Evolutionary conservation across 495 filamentous ascomycete species (phyloP).

Genomic region (Penicilliopsis zonata): DNA sequence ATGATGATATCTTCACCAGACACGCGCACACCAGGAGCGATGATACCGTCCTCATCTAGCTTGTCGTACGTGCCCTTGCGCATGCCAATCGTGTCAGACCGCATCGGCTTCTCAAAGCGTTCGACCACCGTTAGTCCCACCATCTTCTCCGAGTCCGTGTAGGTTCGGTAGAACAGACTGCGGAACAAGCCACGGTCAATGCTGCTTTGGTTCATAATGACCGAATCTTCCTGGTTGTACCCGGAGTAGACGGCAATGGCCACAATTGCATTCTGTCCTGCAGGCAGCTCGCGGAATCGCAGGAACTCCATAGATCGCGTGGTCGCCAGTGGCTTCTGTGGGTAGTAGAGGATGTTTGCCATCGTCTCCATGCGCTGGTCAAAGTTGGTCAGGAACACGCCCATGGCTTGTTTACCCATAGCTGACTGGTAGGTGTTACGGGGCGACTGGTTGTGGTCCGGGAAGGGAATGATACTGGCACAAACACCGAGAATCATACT

Average conservation of each 20-base stretch:
- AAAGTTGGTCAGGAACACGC: slow-evolving; percentile 94
- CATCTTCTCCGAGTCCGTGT: slow-evolving; percentile 90
- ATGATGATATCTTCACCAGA: slow-evolving; percentile 99
- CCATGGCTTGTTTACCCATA: slow-evolving; percentile 99
- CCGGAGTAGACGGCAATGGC: slow-evolving; percentile 95
- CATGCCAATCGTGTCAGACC: slow-evolving; percentile 74
- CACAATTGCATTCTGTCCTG: slow-evolving; percentile 96
- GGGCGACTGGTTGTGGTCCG: slow-evolving; percentile 97
- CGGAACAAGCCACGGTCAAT: slow-evolving; percentile 96
- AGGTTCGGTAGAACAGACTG: slow-evolving; percentile 94
- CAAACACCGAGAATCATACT: slow-evolving; percentile 98
- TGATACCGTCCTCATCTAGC: slow-evolving; percentile 87
- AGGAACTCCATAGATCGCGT: slow-evolving; percentile 98
- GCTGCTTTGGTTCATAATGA: slow-evolving; percentile 99
- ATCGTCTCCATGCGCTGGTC: slow-evolving; percentile 96
- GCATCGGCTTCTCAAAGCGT: slow-evolving; percentile 84
- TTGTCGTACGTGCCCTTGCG: slow-evolving; percentile 98
- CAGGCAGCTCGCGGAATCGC: slow-evolving; percentile 92
- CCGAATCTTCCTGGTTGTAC: slow-evolving; percentile 99
- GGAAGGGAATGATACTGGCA: slow-evolving; percentile 98
- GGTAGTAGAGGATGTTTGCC: slow-evolving; percentile 98
- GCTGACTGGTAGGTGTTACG: slow-evolving; percentile 99
- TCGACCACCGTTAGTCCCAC: slow-evolving; percentile 84
- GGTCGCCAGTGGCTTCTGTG: slow-evolving; percentile 92
- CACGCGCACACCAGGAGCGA: slow-evolving; percentile 85